Percentiles rank a stretch among this genome's conserved stretches.
These are phyloP conservation scores for Saturnispora ahearnii DNA, from an alignment of 805 yeast species.

Conservation along the genomic window DNA sequence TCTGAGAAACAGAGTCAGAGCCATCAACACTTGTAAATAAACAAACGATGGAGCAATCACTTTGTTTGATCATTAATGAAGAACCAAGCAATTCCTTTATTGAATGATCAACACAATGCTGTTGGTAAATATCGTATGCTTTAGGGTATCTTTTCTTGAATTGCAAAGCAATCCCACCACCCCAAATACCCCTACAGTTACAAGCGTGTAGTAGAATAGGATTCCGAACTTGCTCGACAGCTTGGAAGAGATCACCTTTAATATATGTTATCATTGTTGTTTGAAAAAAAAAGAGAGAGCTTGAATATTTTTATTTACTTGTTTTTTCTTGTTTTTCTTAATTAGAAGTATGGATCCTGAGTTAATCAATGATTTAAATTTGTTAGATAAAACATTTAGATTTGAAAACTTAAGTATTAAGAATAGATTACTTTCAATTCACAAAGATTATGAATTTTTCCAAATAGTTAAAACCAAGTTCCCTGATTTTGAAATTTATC, in stretches of 20 bases:
- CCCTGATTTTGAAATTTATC: slow-evolving; percentile 35
- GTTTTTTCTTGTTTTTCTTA: not conserved
- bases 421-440: slow-evolving; percentile 62
- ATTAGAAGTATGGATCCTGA: slow-evolving; percentile 15
- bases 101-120: slow-evolving; percentile 30
- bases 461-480: slow-evolving; percentile 27
- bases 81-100: slow-evolving; percentile 44
- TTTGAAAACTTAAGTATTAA: slow-evolving; percentile 10
- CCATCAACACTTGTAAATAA: slow-evolving; percentile 62
- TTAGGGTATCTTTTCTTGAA: slow-evolving; percentile 47
- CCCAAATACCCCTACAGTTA: slow-evolving; percentile 74
- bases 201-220: slow-evolving; percentile 67
- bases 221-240: slow-evolving; percentile 12
- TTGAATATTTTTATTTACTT: too few species aligned
- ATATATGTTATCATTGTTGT: slow-evolving; percentile 32
- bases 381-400: slow-evolving; percentile 10
- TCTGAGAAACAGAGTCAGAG: slow-evolving; percentile 28
- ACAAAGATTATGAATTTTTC: slow-evolving; percentile 51
- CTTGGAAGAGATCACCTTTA: slow-evolving; percentile 48
- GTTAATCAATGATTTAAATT: slow-evolving; percentile 9
- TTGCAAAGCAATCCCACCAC: slow-evolving; percentile 69
- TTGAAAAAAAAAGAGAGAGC: not conserved
- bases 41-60: slow-evolving; percentile 48
- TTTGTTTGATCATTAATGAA: slow-evolving; percentile 33
- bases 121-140: slow-evolving; percentile 42